phyloP scores from a whole-genome alignment of 306 rosid species.

The Astragalus glycyphyllos region DNA sequence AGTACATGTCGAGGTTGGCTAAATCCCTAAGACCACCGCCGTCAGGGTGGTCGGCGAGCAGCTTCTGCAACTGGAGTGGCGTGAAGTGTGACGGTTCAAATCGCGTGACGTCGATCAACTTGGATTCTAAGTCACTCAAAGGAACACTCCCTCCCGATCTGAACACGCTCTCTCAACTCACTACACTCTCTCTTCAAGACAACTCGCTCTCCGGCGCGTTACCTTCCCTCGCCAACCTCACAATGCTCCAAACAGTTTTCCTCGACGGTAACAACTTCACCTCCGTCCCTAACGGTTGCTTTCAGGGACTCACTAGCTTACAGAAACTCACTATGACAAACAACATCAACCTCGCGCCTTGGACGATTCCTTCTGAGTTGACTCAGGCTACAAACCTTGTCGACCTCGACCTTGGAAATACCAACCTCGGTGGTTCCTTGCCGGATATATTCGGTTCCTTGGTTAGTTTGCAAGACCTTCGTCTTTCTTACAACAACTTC shows the following conservation, averaged over 20 bases:
- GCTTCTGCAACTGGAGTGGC: constrained; percentile 69
- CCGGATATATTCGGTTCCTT: constrained; percentile 66
- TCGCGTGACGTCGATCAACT: constrained; percentile 62
- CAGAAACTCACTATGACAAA: constrained; percentile 57
- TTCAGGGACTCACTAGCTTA: constrained; percentile 63
- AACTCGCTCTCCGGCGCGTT: constrained; percentile 64
- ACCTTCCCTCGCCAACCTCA: constrained; percentile 71
- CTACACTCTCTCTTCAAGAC: constrained; percentile 59
- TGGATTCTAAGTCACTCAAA: constrained; percentile 52
- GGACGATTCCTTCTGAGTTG: constrained; percentile 71
- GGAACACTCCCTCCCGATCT: constrained; percentile 80
- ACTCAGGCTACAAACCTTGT: constrained; percentile 55
- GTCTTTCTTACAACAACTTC: constrained; percentile 86
- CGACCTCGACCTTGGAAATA: constrained; percentile 49
- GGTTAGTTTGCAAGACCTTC: constrained; percentile 52
- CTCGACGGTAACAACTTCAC: constrained; percentile 72
- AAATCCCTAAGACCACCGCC: constrained; percentile 53
- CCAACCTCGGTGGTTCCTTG: constrained; percentile 51
- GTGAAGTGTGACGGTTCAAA: constrained; percentile 56
- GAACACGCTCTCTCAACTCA: constrained; percentile 65
- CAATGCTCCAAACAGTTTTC: constrained; percentile 52
- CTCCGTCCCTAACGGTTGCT: constrained; percentile 56
- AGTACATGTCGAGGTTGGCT: constrained; percentile 55
- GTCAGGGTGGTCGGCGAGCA: constrained; percentile 51
- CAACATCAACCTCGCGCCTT: constrained; percentile 52